phyloP scores from a whole-genome alignment of 805 yeast genomes.

The Candida ortonii region DNA sequence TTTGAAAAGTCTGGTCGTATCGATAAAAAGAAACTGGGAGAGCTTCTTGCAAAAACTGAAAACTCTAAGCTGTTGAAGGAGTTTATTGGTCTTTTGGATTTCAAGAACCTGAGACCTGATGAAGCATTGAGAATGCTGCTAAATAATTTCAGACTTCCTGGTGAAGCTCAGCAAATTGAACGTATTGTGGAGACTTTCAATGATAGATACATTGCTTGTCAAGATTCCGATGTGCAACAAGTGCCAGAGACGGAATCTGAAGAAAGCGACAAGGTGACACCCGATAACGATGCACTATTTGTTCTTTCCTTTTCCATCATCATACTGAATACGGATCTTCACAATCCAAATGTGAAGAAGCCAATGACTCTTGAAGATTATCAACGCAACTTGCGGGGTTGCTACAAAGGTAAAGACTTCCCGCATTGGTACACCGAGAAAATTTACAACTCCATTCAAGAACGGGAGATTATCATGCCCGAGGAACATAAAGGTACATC shows the following conservation, averaged over 20 bases:
- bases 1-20: conserved; percentile 76
- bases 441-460: conserved; percentile 76
- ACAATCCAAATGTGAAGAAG: conserved; percentile 86
- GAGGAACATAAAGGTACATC: conserved; percentile 95
- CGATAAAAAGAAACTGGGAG: conserved; percentile 87
- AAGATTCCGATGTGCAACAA: conserved; percentile 28
- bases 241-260: conserved; percentile 14
- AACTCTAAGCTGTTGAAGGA: conserved; percentile 56
- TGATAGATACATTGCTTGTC: conserved; percentile 65
- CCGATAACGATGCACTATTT: conserved; percentile 84
- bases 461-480: conserved; percentile 92
- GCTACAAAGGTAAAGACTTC: conserved; percentile 71
- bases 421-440: conserved; percentile 81
- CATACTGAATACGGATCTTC: conserved; percentile 90
- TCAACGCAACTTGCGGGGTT: conserved; percentile 74
- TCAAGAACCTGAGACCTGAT: conserved; percentile 77
- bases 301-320: conserved; percentile 88
- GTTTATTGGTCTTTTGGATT: conserved; percentile 73
- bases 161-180: conserved; percentile 96
- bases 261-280: conserved; percentile 50
- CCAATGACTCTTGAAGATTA: conserved; percentile 89
- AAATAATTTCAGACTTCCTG: conserved; percentile 87
- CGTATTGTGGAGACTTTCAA: conserved; percentile 86
- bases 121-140: conserved; percentile 84
- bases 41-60: conserved; percentile 72